phyloP scores from a whole-genome alignment of 306 rosid species.

The Coriaria nepalensis region DNA sequence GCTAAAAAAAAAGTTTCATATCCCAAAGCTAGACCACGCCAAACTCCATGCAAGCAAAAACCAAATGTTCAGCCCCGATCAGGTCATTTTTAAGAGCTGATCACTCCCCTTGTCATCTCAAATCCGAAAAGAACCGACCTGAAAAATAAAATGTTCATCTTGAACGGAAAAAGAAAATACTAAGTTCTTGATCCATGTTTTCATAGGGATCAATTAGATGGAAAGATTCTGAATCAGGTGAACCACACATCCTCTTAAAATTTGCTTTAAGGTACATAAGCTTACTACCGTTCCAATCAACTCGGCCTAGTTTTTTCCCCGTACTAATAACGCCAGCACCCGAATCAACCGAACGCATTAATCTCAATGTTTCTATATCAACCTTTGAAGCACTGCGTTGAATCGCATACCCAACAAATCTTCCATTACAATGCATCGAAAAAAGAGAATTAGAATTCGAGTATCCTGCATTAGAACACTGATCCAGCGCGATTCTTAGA shows the following conservation, averaged over 20 bases:
- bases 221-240: slow-evolving; percentile 53
- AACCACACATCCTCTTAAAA: slow-evolving; percentile 60
- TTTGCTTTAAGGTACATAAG: slow-evolving; percentile 67
- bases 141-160: slow-evolving; percentile 2
- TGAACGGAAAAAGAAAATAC: slow-evolving; percentile 65
- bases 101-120: no score
- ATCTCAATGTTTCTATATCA: slow-evolving; percentile 36
- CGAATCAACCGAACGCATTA: slow-evolving; percentile 35
- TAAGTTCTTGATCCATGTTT: slow-evolving; percentile 61
- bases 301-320: slow-evolving; percentile 2
- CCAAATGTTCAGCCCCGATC: not conserved
- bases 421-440: slow-evolving; percentile 57
- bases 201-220: slow-evolving; percentile 80
- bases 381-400: slow-evolving; percentile 31
- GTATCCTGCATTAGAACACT: slow-evolving; percentile 15
- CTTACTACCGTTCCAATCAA: slow-evolving; percentile 21
- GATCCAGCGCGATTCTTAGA: slow-evolving; percentile 46
- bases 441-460: slow-evolving; percentile 18
- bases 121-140: no score
- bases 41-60: not conserved
- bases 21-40: not conserved
- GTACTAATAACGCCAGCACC: slow-evolving; percentile 55
- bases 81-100: no score
- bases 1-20: not conserved
- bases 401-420: slow-evolving; percentile 54